Base-by-base conservation (phyloP, 148 eudicot genomes). In the Vaccinium macrocarpon region DNA sequence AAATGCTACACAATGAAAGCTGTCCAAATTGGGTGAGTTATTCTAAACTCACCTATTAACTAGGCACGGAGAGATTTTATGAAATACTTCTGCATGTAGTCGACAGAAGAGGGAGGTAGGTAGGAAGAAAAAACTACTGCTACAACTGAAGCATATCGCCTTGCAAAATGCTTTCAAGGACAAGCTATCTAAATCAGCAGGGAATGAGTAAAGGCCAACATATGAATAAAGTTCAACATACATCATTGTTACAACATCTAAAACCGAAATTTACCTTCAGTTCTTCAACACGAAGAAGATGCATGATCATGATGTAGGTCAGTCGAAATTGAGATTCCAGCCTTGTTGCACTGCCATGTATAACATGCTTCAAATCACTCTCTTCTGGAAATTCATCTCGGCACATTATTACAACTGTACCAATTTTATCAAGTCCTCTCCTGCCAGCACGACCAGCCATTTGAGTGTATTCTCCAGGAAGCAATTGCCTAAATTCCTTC, bases 401-500 rank as follows among this genome's bases (percentile, higher is more conserved):
- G 84, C 99, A 93, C 95, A 95, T 91, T 80, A 97, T 89, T 77
- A 93, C 88, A 70, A 97, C 99, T 19, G 98, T 97, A 82, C 99
- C 99, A 89, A 93, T 93, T 86, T 93, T 92, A 91, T 97, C 99
- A 61, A 97, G 96, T 81, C 99, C 99, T 88, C 99, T 93, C 91
- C 99, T 93, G 82, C 99, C 99, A 85, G 99, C 99, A 89, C 99
- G 99, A 51, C 99, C 99, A 83, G 99, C 97, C 99, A 97, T 97
- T 91, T 97, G 99, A 78, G 99, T 97, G 88, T 97, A 97, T 91
- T 97, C 99, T 74, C 99, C 99, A 27, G 99, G 97, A 90, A 95
- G 91, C 84, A 97, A 85, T 88, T 93, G 98, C 57, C 99, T 91
- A 87, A 91, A 97, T 88, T 95, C 99, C 87, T 93, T 97, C 51